phyloP scores from a whole-genome alignment of 306 rosid species.

The Castanospermum australe region DNA sequence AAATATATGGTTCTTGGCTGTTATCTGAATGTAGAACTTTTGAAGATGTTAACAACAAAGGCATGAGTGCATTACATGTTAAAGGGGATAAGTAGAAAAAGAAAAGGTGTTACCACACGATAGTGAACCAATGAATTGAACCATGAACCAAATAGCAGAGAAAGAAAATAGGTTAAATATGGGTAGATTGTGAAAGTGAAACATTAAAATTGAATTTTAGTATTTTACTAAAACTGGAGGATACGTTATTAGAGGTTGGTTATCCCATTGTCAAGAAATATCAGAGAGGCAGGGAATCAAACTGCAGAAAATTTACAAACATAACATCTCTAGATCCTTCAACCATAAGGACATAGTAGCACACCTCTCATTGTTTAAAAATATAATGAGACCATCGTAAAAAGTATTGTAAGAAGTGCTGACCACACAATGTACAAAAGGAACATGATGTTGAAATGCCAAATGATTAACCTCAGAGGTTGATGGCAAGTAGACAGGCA shows the following conservation, averaged over 20 bases:
- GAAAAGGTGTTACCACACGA: background rate
- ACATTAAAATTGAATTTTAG: too few species aligned
- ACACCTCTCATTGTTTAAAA: background rate
- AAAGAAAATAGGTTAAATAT: background rate
- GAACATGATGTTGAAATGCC: constrained; percentile 6
- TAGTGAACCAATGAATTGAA: background rate
- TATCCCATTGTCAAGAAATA: too few species aligned
- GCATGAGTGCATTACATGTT: background rate
- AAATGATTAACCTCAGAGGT: constrained; percentile 70
- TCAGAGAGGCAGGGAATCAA: background rate
- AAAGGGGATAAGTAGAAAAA: too few species aligned
- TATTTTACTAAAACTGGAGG: too few species aligned
- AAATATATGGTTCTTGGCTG: too few species aligned
- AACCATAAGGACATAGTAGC: background rate
- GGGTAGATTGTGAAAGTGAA: too few species aligned
- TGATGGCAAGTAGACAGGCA: constrained; percentile 65
- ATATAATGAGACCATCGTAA: background rate
- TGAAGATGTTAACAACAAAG: background rate
- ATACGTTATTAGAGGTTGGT: background rate
- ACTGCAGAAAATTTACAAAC: background rate
- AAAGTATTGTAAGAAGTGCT: background rate
- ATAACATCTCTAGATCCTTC: background rate
- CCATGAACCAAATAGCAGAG: background rate
- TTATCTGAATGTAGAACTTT: background rate
- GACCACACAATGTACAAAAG: background rate